Evolutionary conservation across 441 rosid species (phyloP).

Genomic region (Bocquillonia castaneifolia): DNA sequence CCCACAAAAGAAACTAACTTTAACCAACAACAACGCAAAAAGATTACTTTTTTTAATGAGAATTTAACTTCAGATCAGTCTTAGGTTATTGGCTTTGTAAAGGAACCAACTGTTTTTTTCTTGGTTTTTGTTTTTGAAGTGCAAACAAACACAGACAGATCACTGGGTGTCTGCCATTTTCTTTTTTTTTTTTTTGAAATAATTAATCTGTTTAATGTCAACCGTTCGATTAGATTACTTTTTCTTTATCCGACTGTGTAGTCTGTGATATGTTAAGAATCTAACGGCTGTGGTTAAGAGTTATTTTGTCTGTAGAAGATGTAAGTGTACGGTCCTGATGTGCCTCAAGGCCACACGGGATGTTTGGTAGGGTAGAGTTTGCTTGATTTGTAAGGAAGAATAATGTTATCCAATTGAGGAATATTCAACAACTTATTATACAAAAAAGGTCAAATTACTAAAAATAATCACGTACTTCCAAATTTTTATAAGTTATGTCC

Average conservation of each 20-base stretch:
- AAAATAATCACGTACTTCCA: no score
- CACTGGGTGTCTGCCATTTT: background rate
- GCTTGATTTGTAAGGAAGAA: slow-evolving; percentile 19
- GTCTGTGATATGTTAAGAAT: no score
- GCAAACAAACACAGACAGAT: background rate
- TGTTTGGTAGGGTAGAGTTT: slow-evolving; percentile 17
- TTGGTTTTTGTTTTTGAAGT: background rate
- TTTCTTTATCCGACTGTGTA: background rate
- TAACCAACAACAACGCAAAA: background rate
- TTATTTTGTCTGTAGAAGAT: background rate
- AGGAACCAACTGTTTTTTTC: background rate
- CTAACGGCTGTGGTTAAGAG: slow-evolving; percentile 13
- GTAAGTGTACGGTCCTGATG: background rate
- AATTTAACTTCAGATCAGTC: background rate
- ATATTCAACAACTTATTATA: no score
- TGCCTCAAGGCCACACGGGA: slow-evolving; percentile 14
- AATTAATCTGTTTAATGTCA: background rate
- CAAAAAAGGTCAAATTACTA: no score
- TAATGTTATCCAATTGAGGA: background rate
- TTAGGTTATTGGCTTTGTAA: background rate
- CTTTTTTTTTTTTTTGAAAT: background rate
- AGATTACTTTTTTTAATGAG: background rate
- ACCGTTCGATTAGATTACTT: slow-evolving; percentile 22
- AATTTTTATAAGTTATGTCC: no score
- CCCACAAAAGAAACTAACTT: background rate